Percentiles rank a stretch among this genome's conserved stretches.
These are phyloP conservation scores for Pseudonitzschia pungens DNA, from an alignment of 108 stramenopile species.

Conservation along the genomic window DNA sequence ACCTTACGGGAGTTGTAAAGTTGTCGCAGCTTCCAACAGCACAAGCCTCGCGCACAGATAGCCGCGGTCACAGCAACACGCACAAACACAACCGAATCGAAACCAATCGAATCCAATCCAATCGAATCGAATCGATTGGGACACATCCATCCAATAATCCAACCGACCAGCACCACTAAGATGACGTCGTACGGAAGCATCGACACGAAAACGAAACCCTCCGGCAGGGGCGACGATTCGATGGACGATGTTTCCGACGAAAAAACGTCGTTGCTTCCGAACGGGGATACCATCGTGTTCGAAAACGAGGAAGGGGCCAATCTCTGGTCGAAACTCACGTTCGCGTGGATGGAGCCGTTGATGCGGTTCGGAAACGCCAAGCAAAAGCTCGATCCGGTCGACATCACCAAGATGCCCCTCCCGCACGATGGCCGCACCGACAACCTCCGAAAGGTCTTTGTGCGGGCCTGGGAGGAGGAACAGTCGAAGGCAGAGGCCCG, in stretches of 20 bases:
- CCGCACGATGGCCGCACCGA: conserved; percentile 56
- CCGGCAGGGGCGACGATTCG: neutral
- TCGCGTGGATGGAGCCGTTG: conserved; percentile 77
- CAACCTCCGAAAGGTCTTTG: conserved; percentile 43
- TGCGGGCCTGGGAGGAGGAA: conserved; percentile 60
- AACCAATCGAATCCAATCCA: too few relatives aligned
- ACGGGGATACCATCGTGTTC: conserved; percentile 13
- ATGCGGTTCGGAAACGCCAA: conserved; percentile 61
- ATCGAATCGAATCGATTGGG: too few relatives aligned
- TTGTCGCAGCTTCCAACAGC: too few relatives aligned
- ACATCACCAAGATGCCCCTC: conserved; percentile 65
- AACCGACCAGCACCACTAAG: too few relatives aligned
- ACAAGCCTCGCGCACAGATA: too few relatives aligned
- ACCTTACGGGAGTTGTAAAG: too few relatives aligned
- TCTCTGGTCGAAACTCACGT: conserved; percentile 60
- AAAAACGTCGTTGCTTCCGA: conserved; percentile 10
- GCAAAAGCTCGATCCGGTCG: conserved; percentile 62
- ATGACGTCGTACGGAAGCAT: conserved; percentile 14
- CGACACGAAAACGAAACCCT: neutral
- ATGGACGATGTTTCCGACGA: conserved; percentile 2
- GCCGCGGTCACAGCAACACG: too few relatives aligned
- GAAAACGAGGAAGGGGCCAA: conserved; percentile 15
- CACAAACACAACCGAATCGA: too few relatives aligned
- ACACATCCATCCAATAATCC: too few relatives aligned
- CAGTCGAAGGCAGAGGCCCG: conserved; percentile 10